Evolutionary conservation across 73 alveolate genomes (phyloP).

Genomic region (Stentor roeselii): DNA sequence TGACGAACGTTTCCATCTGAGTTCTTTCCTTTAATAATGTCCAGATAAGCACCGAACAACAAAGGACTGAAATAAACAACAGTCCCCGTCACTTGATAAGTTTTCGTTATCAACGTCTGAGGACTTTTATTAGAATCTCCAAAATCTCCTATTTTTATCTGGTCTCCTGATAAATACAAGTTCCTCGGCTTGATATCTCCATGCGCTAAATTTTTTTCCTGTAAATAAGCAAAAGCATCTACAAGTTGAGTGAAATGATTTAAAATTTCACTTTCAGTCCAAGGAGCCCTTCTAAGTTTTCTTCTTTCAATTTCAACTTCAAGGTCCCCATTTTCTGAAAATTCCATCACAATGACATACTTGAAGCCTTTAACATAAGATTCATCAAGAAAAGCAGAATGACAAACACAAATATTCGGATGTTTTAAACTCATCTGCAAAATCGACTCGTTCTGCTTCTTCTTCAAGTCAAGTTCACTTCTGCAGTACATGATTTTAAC

Average conservation of each 20-base stretch:
- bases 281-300: background rate
- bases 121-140: background rate
- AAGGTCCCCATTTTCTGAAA: constrained; percentile 19
- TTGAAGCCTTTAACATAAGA: background rate
- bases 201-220: background rate
- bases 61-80: background rate
- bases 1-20: background rate
- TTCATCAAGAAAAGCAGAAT: background rate
- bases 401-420: constrained; percentile 14
- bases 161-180: background rate
- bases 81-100: constrained; percentile 2
- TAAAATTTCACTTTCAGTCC: background rate
- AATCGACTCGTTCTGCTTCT: background rate
- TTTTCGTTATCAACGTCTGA: background rate
- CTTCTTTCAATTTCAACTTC: background rate
- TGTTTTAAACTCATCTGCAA: background rate
- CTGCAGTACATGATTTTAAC: constrained; percentile 10
- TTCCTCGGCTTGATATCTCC: constrained; percentile 1
- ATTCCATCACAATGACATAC: constrained; percentile 15
- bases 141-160: background rate
- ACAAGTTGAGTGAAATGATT: background rate
- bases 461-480: background rate
- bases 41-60: background rate
- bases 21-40: background rate
- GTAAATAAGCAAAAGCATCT: background rate